These are phyloP conservation scores for Stylonectria norvegica DNA, from an alignment of 2,329 filamentous ascomycete genomes.

Conservation along the genomic window DNA sequence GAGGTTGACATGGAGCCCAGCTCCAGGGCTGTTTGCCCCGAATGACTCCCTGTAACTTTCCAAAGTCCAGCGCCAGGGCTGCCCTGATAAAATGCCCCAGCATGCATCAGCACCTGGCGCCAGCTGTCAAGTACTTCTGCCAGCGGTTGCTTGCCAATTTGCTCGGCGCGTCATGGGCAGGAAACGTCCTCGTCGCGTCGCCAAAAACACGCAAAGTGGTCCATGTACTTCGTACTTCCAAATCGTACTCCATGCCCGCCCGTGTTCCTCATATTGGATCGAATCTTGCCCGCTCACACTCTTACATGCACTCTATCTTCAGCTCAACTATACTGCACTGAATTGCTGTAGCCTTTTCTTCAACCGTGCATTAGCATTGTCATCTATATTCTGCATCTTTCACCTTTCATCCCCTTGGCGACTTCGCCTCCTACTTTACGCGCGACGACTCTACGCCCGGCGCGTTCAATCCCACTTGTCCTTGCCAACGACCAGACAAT, in stretches of 20 bases:
- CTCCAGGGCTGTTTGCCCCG: too few species aligned
- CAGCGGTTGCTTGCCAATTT: constrained; percentile 11
- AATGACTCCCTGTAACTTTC: too few species aligned
- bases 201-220: constrained; percentile 29
- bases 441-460: constrained; percentile 9
- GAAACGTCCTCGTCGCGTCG: constrained; percentile 26
- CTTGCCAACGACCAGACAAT: too few species aligned
- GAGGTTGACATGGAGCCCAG: too few species aligned
- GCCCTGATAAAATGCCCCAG: too few species aligned
- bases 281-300: too few species aligned
- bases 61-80: too few species aligned
- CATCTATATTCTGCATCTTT: constrained; percentile 1
- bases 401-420: not conserved
- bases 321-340: constrained; percentile 1
- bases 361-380: not conserved
- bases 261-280: too few species aligned
- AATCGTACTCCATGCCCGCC: too few species aligned
- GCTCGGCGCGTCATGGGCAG: constrained; percentile 22
- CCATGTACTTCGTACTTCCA: constrained; percentile 16
- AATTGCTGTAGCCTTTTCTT: constrained; percentile 1
- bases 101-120: not conserved
- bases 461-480: constrained; percentile 13
- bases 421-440: constrained; percentile 16
- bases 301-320: too few species aligned
- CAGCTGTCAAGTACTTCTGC: constrained; percentile 1